Evolutionary conservation across 768 basidiomycete species (phyloP).

Genomic region (Leucosporidium yakuticum): DNA sequence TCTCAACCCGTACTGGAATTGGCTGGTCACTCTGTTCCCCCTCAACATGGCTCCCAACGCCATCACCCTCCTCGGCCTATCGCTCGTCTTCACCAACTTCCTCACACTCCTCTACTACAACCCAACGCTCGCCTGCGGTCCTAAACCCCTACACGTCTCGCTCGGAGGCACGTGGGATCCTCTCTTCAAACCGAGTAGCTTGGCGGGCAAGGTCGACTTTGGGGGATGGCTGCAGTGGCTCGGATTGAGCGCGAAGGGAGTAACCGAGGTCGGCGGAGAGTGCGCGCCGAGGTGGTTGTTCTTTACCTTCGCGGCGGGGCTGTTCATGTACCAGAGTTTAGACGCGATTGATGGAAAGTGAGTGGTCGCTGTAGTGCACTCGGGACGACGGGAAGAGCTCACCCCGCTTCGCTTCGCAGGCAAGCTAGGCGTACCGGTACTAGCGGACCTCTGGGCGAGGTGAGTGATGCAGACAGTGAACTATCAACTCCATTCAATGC

Average conservation of each 20-base stretch:
- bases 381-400: too few relatives aligned
- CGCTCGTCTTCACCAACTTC: constrained; percentile 76
- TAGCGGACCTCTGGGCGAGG: constrained; percentile 90
- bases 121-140: constrained; percentile 46
- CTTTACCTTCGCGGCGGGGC: constrained; percentile 79
- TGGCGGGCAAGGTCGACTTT: not conserved
- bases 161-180: constrained; percentile 38
- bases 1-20: constrained; percentile 35
- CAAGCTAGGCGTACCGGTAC: constrained; percentile 93
- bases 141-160: constrained; percentile 36
- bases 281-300: constrained; percentile 82
- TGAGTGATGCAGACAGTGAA: too few relatives aligned
- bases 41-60: constrained; percentile 35
- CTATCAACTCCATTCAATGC: too few relatives aligned
- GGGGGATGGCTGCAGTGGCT: not conserved
- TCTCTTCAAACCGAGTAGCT: constrained; percentile 23
- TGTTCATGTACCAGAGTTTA: constrained; percentile 86
- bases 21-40: constrained; percentile 33
- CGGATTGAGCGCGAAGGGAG: not conserved
- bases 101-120: constrained; percentile 76
- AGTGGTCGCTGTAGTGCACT: too few relatives aligned
- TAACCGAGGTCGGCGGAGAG: constrained; percentile 50
- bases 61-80: constrained; percentile 53
- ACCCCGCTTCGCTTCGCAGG: constrained; percentile 4
- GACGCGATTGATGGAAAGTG: constrained; percentile 83